Evolutionary conservation across 2,329 filamentous ascomycete genomes (phyloP).

Genomic region (Shiraia bambusicola): DNA sequence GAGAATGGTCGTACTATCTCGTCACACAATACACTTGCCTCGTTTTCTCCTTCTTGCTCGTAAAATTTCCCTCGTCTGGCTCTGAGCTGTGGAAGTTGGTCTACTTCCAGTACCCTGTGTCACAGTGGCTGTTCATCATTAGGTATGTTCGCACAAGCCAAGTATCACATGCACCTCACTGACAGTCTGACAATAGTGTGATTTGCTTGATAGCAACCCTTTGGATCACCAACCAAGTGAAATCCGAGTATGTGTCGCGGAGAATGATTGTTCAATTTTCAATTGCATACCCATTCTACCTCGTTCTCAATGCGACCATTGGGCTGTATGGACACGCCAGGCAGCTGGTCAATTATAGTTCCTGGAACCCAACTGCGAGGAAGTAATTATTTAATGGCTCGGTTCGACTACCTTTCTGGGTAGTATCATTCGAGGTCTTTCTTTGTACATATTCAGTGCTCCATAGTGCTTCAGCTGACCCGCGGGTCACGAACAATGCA

Average conservation of each 20-base stretch:
- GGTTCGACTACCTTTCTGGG: no score
- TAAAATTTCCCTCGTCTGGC: slow-evolving; percentile 38
- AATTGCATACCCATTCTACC: slow-evolving; percentile 44
- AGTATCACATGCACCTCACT: no score
- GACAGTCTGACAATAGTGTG: slow-evolving; percentile 21
- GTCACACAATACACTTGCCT: slow-evolving; percentile 48
- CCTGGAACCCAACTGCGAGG: slow-evolving; percentile 48
- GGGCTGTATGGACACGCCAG: slow-evolving; percentile 48
- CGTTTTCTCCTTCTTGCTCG: slow-evolving; percentile 45
- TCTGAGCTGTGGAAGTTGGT: slow-evolving; percentile 38
- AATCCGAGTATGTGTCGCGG: slow-evolving; percentile 45
- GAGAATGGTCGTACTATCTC: slow-evolving; percentile 49
- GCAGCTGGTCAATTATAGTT: slow-evolving; percentile 45
- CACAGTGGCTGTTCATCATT: slow-evolving; percentile 46
- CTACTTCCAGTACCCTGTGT: slow-evolving; percentile 49
- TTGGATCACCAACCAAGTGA: slow-evolving; percentile 44
- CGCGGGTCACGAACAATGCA: no score
- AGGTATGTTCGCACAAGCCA: no score
- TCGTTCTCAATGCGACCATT: slow-evolving; percentile 45
- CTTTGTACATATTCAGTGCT: no score
- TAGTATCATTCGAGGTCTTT: no score
- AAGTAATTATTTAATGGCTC: slow-evolving; percentile 6
- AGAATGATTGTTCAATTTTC: slow-evolving; percentile 44
- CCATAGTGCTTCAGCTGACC: no score
- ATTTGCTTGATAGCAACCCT: slow-evolving; percentile 45